Evolutionary conservation across 2,329 filamentous ascomycete genomes (phyloP).

Genomic region (Aspergillus pseudoviridinutans): DNA sequence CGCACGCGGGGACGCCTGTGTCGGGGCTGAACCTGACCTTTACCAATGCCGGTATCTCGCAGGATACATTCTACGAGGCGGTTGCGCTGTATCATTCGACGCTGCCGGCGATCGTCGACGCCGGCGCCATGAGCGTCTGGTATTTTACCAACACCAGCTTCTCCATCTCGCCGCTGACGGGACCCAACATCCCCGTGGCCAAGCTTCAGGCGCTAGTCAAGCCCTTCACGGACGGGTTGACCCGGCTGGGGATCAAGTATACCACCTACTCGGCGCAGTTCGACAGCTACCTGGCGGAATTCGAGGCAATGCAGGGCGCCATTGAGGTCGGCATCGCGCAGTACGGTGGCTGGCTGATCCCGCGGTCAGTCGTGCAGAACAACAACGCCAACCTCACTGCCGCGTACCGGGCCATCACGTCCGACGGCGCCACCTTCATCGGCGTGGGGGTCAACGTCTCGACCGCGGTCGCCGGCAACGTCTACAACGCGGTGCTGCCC

Average conservation of each 20-base stretch:
- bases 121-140: slow-evolving; percentile 50
- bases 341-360: slow-evolving; percentile 34
- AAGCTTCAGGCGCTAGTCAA: slow-evolving; percentile 46
- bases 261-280: slow-evolving; percentile 26
- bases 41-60: slow-evolving; percentile 26
- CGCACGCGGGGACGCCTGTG: slow-evolving; percentile 43
- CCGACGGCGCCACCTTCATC: slow-evolving; percentile 32
- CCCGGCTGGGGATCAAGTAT: slow-evolving; percentile 31
- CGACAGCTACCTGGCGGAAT: slow-evolving; percentile 29
- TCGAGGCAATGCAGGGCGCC: slow-evolving; percentile 25
- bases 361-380: slow-evolving; percentile 29
- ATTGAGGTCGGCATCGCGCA: slow-evolving; percentile 38
- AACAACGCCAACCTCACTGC: slow-evolving; percentile 28
- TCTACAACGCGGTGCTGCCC: slow-evolving; percentile 40
- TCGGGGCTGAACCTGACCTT: slow-evolving; percentile 47
- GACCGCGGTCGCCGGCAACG: slow-evolving; percentile 35
- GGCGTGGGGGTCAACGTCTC: slow-evolving; percentile 39
- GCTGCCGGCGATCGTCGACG: slow-evolving; percentile 48
- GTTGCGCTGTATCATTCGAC: slow-evolving; percentile 47
- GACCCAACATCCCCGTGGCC: slow-evolving; percentile 43
- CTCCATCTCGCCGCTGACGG: slow-evolving; percentile 45
- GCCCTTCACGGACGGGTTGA: slow-evolving; percentile 43
- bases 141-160: slow-evolving; percentile 51
- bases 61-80: slow-evolving; percentile 48
- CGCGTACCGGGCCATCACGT: slow-evolving; percentile 32